Conservation (phyloP, 345 rosid species). For the Moricandia arvensis region DNA sequence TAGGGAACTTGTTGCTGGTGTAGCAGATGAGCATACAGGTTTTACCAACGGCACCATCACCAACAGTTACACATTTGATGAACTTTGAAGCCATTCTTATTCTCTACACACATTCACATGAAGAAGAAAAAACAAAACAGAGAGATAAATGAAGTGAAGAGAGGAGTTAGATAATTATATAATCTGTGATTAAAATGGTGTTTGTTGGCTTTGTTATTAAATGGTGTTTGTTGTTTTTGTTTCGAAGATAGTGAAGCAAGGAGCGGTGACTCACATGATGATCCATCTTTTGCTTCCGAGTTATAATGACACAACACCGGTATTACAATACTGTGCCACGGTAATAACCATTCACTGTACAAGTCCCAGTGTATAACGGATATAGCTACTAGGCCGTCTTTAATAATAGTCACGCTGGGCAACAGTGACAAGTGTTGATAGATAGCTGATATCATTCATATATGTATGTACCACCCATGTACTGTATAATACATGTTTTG, state of each 20-base stretch:
- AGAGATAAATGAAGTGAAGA: slow-evolving; percentile 20
- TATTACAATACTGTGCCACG: neutral
- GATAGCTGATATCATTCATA: slow-evolving; percentile 5
- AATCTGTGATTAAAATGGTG: neutral
- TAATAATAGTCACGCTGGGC: slow-evolving; percentile 23
- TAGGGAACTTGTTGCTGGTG: slow-evolving; percentile 42
- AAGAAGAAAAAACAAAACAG: neutral
- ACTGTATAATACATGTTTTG: slow-evolving; percentile 29
- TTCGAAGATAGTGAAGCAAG: slow-evolving; percentile 1
- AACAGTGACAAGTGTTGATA: slow-evolving; percentile 10
- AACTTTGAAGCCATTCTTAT: slow-evolving; percentile 37
- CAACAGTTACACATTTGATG: slow-evolving; percentile 43
- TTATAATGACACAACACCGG: neutral
- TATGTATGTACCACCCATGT: slow-evolving; percentile 5
- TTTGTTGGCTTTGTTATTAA: slow-evolving; percentile 19
- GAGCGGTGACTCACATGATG: slow-evolving; percentile 32
- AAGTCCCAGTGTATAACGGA: neutral
- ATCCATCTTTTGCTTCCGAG: slow-evolving; percentile 23
- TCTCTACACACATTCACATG: slow-evolving; percentile 5
- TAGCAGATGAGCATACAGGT: slow-evolving; percentile 47
- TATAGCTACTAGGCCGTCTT: neutral
- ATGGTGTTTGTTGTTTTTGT: slow-evolving; percentile 19
- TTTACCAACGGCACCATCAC: slow-evolving; percentile 44
- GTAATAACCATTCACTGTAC: neutral
- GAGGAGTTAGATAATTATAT: neutral